Percentiles rank a stretch among this genome's conserved stretches.
phyloP scores from a whole-genome alignment of 192 early-diverging fungal species.

The Paraglomus occultum region DNA sequence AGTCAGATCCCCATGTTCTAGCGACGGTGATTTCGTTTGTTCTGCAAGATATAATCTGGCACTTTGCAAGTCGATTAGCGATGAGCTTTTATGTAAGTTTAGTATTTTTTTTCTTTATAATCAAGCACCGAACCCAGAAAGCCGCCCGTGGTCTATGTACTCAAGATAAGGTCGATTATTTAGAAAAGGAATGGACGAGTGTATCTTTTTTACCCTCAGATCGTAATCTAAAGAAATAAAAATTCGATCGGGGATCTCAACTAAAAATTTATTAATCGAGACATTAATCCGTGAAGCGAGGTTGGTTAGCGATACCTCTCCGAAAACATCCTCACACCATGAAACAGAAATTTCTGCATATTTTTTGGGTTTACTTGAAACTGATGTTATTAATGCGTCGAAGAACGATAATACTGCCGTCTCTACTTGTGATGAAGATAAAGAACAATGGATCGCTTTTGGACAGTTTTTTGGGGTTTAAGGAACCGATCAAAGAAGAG shows the following conservation, averaged over 20 bases:
- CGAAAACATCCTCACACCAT: too few species aligned
- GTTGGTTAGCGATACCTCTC: neutral
- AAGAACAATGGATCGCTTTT: too few species aligned
- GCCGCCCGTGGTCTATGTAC: neutral
- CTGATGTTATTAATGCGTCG: too few species aligned
- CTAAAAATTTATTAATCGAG: neutral
- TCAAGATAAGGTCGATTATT: conserved; percentile 7
- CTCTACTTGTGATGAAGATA: too few species aligned
- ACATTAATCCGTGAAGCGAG: conserved; percentile 5
- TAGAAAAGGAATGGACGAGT: conserved; percentile 6
- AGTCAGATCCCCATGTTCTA: conserved; percentile 7
- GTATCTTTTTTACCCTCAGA: neutral
- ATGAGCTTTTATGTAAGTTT: conserved; percentile 1
- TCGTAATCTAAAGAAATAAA: conserved; percentile 1
- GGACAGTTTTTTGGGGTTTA: too few species aligned
- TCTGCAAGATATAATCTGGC: conserved; percentile 21
- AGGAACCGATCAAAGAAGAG: too few species aligned
- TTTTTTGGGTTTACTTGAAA: too few species aligned
- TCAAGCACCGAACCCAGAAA: conserved; percentile 7
- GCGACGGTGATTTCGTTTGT: conserved; percentile 22
- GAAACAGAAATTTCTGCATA: too few species aligned
- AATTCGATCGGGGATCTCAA: neutral
- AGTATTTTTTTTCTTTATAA: conserved; percentile 6
- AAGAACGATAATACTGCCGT: too few species aligned
- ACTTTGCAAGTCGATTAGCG: neutral